Base-by-base conservation (phyloP, 164 flowering plant genomes). In the Macadamia integrifolia region DNA sequence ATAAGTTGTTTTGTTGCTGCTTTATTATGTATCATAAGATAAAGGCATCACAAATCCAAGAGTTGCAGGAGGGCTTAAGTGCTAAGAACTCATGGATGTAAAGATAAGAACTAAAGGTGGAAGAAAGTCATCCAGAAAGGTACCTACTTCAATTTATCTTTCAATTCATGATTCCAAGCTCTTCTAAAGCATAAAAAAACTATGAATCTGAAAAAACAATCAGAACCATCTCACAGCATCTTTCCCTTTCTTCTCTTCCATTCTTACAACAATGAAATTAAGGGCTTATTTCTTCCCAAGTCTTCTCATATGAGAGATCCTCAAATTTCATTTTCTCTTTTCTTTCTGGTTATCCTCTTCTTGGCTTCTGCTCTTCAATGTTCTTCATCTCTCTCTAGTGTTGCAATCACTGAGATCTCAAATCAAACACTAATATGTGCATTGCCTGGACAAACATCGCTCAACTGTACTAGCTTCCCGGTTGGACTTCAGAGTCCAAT, bases 361-460 rank as follows among this genome's bases (percentile, higher is more conserved):
- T 65, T 71, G 32, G 30, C 70, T 60, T 60, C 70, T 58, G 68
- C 52, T 66, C 14, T 70, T 29, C 72, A 71, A 7, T 50, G 52
- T 13, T 60, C 56, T 18, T 14, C 59, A 31, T 81, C 88, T 9
- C 81, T 87, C 66, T 79, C 89, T 46, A 83, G 92, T 1, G 44
- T 91, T 0, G 66, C 94, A 4, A 83, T 91, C 6, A 82, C 94
- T 7, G 76, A 81, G 58, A 80, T 78, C 49, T 48, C 80, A 0
- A 82, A 82, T 65, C 78, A 68, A 28, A 83, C 86, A 0, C 2
- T 88, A 0, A 64, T 88, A 1, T 89, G 95, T 71, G 89, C 89
- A 7, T 64, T 86, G 1, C 28, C 76, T 0, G 73, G 68, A 15
- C 40, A 23, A 32, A 46, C 82, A 35, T 62, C 10, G 57, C 78